These are phyloP conservation scores for Sanguinoderma infundibulare DNA, from an alignment of 1,284 basidiomycete genomes.

Conservation along the genomic window DNA sequence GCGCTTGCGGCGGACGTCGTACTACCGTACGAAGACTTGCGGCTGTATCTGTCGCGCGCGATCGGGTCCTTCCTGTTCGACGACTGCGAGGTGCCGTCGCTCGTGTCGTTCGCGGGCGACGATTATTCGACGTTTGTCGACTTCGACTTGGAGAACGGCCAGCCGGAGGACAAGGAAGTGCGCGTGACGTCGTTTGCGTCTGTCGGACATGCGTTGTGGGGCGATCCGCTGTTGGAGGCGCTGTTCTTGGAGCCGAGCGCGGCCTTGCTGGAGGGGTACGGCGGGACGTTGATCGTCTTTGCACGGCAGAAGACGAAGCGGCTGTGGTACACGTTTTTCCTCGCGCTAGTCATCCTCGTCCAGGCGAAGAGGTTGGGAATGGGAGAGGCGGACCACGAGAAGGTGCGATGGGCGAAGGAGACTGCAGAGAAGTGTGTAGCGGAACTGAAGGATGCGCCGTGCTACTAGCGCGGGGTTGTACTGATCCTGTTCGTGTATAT, in stretches of 20 bases:
- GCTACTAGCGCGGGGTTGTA: constrained; percentile 37
- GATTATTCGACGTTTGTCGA: constrained; percentile 55
- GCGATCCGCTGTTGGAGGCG: constrained; percentile 71
- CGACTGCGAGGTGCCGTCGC: constrained; percentile 70
- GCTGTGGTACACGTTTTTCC: constrained; percentile 73
- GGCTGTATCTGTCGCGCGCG: constrained; percentile 60
- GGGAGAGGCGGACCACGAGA: constrained; percentile 31
- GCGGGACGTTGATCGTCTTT: constrained; percentile 52
- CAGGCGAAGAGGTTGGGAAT: constrained; percentile 32
- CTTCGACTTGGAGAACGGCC: constrained; percentile 25
- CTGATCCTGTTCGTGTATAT: not conserved
- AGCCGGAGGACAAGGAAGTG: constrained; percentile 31
- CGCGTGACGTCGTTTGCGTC: constrained; percentile 38
- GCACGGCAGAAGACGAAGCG: constrained; percentile 67
- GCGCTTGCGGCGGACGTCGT: constrained; percentile 24
- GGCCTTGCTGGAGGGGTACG: constrained; percentile 66
- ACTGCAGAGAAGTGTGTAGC: constrained; percentile 42
- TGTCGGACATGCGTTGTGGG: constrained; percentile 66
- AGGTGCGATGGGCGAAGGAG: constrained; percentile 46
- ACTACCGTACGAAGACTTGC: constrained; percentile 51
- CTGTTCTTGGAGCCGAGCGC: constrained; percentile 56
- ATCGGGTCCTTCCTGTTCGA: constrained; percentile 77
- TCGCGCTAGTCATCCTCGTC: constrained; percentile 55
- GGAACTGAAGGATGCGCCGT: constrained; percentile 52
- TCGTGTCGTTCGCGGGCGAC: constrained; percentile 63